Base-by-base conservation (phyloP, 306 rosid genomes). In the Macrotyloma uniflorum region DNA sequence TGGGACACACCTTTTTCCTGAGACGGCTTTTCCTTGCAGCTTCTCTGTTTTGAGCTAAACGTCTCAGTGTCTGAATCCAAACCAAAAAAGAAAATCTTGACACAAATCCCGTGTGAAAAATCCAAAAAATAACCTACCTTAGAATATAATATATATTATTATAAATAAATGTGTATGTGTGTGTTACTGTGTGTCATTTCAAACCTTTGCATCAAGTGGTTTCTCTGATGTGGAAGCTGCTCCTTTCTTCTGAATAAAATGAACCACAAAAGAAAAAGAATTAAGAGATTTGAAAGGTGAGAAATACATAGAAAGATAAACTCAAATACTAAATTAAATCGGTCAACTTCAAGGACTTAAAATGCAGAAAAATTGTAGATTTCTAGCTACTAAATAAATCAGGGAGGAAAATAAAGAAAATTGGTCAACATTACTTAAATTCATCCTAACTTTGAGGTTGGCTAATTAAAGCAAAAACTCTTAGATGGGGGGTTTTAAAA, bases 11-110 rank as follows among this genome's bases (percentile, higher is more conserved):
- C 92, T 95, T 95, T 79, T 95, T 95, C 80, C 98, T 89, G 7
- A 95, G 82, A 38, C 98, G 97, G 80, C 98, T 94, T 85, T 94
- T 94, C 85, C 87, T 87, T 65, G 98, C 98, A 47, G 98, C 98
- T 51, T 92, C 98, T 89, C 98, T 85, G 87, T 94, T 94, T 74
- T 94, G 98, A 74, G 98, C 98, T 70, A 94, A 81, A 51, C 98
- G 95, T 82, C 98, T 94, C 85, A 92, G 63, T 76, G 95, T 88
- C 98, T 94, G 75, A 24, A 43, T 3, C 74, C 69, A 62, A 74
- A 64, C 38, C 71, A 80, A 67, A 22, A 54, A 54, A 23, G 15
- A 74, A 65, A 45, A 77, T 80, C 4, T 64, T 40, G 36, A 63
- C 79, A 59, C 63, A n/a, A 20, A 58, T 63, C 36, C 8, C 38